phyloP scores from a whole-genome alignment of 306 rosid species.

The Sphenostylis stenocarpa region DNA sequence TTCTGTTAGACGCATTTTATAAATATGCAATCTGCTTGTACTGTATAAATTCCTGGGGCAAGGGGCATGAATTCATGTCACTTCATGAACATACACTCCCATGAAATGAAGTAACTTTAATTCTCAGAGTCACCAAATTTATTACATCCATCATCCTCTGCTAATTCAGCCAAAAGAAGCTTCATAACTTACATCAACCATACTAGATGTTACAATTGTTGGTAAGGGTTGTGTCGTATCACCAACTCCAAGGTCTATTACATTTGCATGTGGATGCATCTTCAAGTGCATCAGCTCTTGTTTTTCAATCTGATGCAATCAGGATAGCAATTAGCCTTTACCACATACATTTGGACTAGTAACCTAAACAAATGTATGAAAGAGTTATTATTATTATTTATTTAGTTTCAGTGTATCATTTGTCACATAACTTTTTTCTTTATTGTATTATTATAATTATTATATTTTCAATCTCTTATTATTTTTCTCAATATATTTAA shows the following conservation, averaged over 20 bases:
- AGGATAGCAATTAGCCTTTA: conserved; percentile 2
- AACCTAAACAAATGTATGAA: not conserved
- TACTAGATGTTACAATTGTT: conserved; percentile 54
- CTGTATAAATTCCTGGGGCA: too few species aligned
- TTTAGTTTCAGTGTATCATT: too few species aligned
- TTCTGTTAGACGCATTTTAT: not conserved
- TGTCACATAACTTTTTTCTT: too few species aligned
- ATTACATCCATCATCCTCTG: not conserved
- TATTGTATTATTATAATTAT: too few species aligned
- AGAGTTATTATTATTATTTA: too few species aligned
- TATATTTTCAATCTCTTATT: too few species aligned
- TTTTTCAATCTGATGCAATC: conserved; percentile 58
- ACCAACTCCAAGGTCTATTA: conserved; percentile 74
- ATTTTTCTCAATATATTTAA: too few species aligned
- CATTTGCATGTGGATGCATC: conserved; percentile 61
- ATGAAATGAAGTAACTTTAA: not conserved
- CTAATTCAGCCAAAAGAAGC: conserved; percentile 6
- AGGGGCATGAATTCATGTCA: too few species aligned
- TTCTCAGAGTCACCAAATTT: not conserved
- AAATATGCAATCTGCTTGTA: not conserved
- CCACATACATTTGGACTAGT: not conserved
- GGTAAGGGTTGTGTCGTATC: conserved; percentile 79
- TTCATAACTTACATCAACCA: conserved; percentile 55
- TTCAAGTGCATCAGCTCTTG: conserved; percentile 50
- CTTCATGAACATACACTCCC: not conserved